Percentiles rank a stretch among this genome's conserved stretches.
phyloP scores from a whole-genome alignment of 768 basidiomycete species.

The Tulasnella sp. region DNA sequence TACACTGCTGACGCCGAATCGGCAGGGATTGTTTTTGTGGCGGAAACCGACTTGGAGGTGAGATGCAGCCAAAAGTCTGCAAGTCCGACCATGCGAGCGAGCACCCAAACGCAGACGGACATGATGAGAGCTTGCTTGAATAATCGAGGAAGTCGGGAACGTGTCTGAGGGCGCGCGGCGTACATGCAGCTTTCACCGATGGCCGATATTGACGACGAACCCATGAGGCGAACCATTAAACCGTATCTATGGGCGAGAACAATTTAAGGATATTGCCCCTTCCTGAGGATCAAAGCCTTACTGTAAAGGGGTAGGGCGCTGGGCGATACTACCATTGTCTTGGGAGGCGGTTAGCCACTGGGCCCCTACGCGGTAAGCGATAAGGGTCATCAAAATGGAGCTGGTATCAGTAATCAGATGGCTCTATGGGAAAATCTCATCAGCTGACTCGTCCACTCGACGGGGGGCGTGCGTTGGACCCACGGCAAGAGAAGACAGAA shows the following conservation, averaged over 20 bases:
- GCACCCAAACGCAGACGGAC: not conserved
- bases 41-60: not conserved
- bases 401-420: not conserved
- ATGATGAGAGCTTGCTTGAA: not conserved
- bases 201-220: not conserved
- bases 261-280: not conserved
- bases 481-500: not conserved
- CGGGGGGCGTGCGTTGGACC: not conserved
- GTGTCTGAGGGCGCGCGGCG: not conserved
- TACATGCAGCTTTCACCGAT: not conserved
- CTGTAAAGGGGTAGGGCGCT: not conserved
- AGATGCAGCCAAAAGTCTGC: not conserved
- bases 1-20: not conserved
- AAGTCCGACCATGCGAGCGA: not conserved
- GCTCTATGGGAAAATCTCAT: not conserved
- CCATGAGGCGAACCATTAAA: not conserved
- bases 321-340: not conserved
- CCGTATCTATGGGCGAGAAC: not conserved
- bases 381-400: not conserved
- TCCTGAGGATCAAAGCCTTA: not conserved
- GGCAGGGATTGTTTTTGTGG: not conserved
- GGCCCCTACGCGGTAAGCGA: not conserved
- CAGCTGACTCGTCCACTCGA: too few species aligned
- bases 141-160: not conserved
- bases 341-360: not conserved